Evolutionary conservation across 495 filamentous ascomycete species (phyloP), one percentile per base, ranked within the genome.

Genomic region (Cercophora newfieldiana): DNA sequence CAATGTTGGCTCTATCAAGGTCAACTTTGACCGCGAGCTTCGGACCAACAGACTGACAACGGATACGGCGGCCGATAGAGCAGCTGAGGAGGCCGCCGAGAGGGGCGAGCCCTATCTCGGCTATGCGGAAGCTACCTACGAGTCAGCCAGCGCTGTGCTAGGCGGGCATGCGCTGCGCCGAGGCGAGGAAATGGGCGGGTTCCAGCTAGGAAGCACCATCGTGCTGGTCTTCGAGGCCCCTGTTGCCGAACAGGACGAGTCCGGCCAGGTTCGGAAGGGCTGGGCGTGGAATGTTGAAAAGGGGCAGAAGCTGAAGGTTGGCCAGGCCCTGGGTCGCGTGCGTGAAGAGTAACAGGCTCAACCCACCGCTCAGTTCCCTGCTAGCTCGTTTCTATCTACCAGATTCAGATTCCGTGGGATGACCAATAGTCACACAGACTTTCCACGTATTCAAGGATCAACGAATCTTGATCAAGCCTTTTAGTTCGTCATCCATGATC

Each of bases 201-300:
- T 99, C 78, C 93, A 95, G 80, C 83, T 99, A 22, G 95, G 95
- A 24, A 97, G 94, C 74, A 94, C 94, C 0, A 90, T 99, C 65
- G 95, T 99, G 37, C 81, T 99, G 31, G 94, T 98, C 4, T 99
- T 99, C 79, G 95, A 99, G 77, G 95, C 94, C 44, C 95, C 95
- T 0, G 88, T 88, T 66, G 86, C 87, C 7, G 77, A 77, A 47
- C 82, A 84, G 61, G 91, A 87, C 59, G 85, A 88, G 57, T 76
- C 86, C 85, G 71, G 90, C 85, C 44, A 86, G 82, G 84, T 72
- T 54, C 82, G 82, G 59, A 89, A 84, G 28, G 93, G 73, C 0
- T 97, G 92, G 85, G 85, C 80, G 69, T 99, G 94, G 92, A 79
- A 77, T 19, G 88, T 97, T 54, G 84, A 91, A 71, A 90, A 92